phyloP scores from a whole-genome alignment of 108 stramenopile genomes.

The Pseudonitzschia multistriata region DNA sequence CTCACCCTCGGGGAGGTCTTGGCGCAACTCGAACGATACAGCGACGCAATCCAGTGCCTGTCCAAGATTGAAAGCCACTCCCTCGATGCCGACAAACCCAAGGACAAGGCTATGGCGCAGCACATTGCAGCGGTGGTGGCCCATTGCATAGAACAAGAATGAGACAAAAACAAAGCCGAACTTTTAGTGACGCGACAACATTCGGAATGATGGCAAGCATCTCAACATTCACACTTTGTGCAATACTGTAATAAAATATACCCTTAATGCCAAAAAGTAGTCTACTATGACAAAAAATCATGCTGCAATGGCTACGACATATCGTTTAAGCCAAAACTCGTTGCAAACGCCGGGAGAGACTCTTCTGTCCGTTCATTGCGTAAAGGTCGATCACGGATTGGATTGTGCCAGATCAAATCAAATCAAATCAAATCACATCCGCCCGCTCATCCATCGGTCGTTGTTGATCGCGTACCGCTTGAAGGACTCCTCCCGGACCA shows the following conservation, averaged over 20 bases:
- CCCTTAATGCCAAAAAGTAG: too few species aligned
- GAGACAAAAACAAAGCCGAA: neutral
- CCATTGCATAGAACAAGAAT: neutral
- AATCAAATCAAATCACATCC: conserved; percentile 33
- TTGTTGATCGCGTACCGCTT: conserved; percentile 84
- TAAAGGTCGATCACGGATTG: too few species aligned
- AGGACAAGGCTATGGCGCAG: neutral
- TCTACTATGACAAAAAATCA: too few species aligned
- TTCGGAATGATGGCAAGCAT: neutral
- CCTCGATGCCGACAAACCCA: neutral
- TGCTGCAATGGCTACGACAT: too few species aligned
- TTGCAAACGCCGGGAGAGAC: too few species aligned
- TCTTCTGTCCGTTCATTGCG: too few species aligned
- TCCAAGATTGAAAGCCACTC: neutral
- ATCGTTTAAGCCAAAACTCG: too few species aligned
- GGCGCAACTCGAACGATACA: neutral
- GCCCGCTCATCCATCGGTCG: conserved; percentile 81
- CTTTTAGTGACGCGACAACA: neutral
- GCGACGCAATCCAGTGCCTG: neutral
- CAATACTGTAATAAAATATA: too few species aligned
- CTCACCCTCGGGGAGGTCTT: neutral
- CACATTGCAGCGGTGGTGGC: neutral
- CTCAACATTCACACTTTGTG: too few species aligned
- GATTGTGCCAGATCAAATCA: neutral
- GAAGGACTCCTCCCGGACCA: conserved; percentile 85